Conservation (phyloP, 306 rosid genomes). For the Cyclanthera cordifolia region DNA sequence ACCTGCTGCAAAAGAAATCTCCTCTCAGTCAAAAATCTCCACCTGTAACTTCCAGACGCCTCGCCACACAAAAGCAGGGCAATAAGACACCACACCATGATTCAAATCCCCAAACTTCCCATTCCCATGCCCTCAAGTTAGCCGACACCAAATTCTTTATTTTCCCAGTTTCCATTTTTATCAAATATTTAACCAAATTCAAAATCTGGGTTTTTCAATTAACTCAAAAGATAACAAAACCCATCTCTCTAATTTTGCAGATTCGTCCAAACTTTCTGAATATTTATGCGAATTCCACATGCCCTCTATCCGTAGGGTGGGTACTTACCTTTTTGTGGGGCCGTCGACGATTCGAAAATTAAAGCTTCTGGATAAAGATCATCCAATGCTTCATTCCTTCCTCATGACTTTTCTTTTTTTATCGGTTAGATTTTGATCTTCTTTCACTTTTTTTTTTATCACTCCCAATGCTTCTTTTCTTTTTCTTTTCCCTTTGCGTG, state of each 20-base stretch:
- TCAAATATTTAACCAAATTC: not conserved
- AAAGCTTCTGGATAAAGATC: constrained; percentile 35
- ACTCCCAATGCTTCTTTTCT: not conserved
- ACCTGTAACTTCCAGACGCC: not conserved
- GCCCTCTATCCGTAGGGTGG: not conserved
- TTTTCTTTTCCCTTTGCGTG: not conserved
- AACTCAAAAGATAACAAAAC: not conserved
- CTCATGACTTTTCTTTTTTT: constrained; percentile 14
- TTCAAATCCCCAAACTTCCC: not conserved
- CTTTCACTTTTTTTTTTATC: not conserved
- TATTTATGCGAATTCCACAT: not conserved
- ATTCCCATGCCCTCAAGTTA: not conserved
- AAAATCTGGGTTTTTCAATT: not conserved
- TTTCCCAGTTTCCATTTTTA: not conserved
- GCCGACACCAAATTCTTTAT: not conserved
- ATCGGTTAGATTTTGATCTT: constrained; percentile 16
- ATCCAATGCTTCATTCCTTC: constrained; percentile 19
- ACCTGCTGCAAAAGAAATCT: not conserved
- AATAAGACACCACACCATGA: not conserved
- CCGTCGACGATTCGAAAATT: constrained; percentile 19
- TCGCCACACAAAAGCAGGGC: constrained; percentile 6
- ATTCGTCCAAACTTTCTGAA: not conserved
- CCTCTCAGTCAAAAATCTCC: not conserved
- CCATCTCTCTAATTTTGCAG: constrained; percentile 3
- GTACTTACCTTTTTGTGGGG: constrained; percentile 18